Conservation (phyloP, 1,139 yeast species). For the Pichia sp. region DNA sequence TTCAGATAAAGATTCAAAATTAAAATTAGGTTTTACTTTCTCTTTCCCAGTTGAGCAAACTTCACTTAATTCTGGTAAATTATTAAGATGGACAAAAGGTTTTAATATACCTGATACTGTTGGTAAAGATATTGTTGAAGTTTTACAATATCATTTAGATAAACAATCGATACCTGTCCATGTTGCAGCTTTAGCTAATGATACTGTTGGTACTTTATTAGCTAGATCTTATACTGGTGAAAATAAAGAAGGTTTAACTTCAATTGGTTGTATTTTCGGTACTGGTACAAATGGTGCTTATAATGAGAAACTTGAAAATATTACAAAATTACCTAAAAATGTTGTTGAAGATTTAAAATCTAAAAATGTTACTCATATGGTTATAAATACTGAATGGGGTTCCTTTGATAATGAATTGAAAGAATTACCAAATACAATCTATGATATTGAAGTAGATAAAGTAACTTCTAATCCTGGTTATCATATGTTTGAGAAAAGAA, state of each 20-base stretch:
- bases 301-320: constrained; percentile 61
- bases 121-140: constrained; percentile 69
- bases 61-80: constrained; percentile 64
- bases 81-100: constrained; percentile 94
- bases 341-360: constrained; percentile 35
- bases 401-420: constrained; percentile 78
- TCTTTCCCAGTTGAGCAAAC: constrained; percentile 88
- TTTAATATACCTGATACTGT: constrained; percentile 79
- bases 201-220: constrained; percentile 87
- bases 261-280: constrained; percentile 86
- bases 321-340: constrained; percentile 53
- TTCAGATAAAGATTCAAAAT: constrained; percentile 25
- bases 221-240: constrained; percentile 78
- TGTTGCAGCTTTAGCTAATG: constrained; percentile 87
- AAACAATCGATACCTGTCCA: constrained; percentile 52
- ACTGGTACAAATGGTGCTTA: constrained; percentile 97
- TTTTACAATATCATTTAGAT: constrained; percentile 65
- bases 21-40: constrained; percentile 85
- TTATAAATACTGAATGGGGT: constrained; percentile 95
- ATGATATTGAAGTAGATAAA: constrained; percentile 61
- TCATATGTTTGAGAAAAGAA: constrained; percentile 89
- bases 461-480: constrained; percentile 74
- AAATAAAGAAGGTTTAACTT: constrained; percentile 58
- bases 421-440: constrained; percentile 66
- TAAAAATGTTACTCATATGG: constrained; percentile 61